phyloP scores from a whole-genome alignment of 1,284 basidiomycete genomes.

The Pholiota adiposa region DNA sequence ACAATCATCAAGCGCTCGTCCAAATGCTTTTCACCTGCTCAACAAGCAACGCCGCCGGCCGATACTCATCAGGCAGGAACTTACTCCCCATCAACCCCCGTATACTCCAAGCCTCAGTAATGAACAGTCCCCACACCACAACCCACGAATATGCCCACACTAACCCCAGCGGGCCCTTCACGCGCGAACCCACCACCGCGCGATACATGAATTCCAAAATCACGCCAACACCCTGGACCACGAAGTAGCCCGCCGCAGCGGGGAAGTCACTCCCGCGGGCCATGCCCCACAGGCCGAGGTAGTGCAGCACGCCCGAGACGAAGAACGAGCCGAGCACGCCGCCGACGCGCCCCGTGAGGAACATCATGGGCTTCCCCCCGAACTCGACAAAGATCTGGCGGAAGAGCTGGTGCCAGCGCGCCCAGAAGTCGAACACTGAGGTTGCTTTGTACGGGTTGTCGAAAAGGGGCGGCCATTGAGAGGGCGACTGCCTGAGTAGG shows the following conservation, averaged over 20 bases:
- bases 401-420: slow-evolving; percentile 59
- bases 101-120: slow-evolving; percentile 56
- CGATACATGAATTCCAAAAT: slow-evolving; percentile 52
- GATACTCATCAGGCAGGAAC: slow-evolving; percentile 37
- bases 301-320: slow-evolving; percentile 60
- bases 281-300: slow-evolving; percentile 61
- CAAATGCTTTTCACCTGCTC: not conserved
- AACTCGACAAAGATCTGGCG: slow-evolving; percentile 47
- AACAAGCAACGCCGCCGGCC: slow-evolving; percentile 31
- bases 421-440: slow-evolving; percentile 55
- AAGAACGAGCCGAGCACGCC: slow-evolving; percentile 59
- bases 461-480: slow-evolving; percentile 53
- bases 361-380: slow-evolving; percentile 45
- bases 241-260: slow-evolving; percentile 54
- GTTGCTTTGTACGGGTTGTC: slow-evolving; percentile 46
- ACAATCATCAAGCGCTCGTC: not conserved
- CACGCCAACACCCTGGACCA: slow-evolving; percentile 57
- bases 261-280: slow-evolving; percentile 52
- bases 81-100: slow-evolving; percentile 46
- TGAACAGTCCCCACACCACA: slow-evolving; percentile 44
- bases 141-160: slow-evolving; percentile 54
- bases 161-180: slow-evolving; percentile 50
- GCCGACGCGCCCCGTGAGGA: slow-evolving; percentile 48
- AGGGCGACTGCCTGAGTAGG: slow-evolving; percentile 41
- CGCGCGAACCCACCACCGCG: slow-evolving; percentile 41